These are phyloP conservation scores for Xylariales sp. DNA, from an alignment of 2,329 filamentous ascomycete species.

Conservation along the genomic window DNA sequence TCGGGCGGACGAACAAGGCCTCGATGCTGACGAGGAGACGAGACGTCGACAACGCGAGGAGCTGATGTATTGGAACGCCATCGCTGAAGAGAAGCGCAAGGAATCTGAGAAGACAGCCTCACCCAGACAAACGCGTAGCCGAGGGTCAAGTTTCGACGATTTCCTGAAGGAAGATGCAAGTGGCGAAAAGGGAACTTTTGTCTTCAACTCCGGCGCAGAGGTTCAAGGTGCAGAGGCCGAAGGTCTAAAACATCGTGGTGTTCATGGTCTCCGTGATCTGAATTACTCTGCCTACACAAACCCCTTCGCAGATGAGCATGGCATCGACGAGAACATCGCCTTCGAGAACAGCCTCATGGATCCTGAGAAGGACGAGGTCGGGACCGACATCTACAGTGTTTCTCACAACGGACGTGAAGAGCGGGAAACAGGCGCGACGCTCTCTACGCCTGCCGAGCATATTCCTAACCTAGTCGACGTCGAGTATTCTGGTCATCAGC, in stretches of 20 bases:
- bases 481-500: slow-evolving; percentile 11
- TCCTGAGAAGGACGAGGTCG: slow-evolving; percentile 41
- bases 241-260: slow-evolving; percentile 44
- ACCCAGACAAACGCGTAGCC: slow-evolving; percentile 19
- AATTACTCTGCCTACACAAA: slow-evolving; percentile 47
- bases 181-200: slow-evolving; percentile 51
- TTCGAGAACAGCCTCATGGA: slow-evolving; percentile 38
- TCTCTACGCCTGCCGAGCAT: slow-evolving; percentile 18
- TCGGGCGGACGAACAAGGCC: slow-evolving; percentile 34
- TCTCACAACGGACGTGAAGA: slow-evolving; percentile 37
- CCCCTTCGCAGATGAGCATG: slow-evolving; percentile 55
- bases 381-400: slow-evolving; percentile 54
- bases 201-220: slow-evolving; percentile 54
- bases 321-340: slow-evolving; percentile 43
- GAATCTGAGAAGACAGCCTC: slow-evolving; percentile 4
- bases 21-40: slow-evolving; percentile 60
- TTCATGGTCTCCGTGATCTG: slow-evolving; percentile 42
- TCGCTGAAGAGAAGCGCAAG: slow-evolving; percentile 44
- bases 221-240: slow-evolving; percentile 31
- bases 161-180: slow-evolving; percentile 47
- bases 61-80: slow-evolving; percentile 60
- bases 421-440: slow-evolving; percentile 11
- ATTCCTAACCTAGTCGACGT: slow-evolving; percentile 31
- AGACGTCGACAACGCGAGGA: slow-evolving; percentile 59
- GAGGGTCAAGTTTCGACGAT: slow-evolving; percentile 52